Evolutionary conservation across 805 yeast genomes (phyloP), one percentile per base, ranked within the genome.

Genomic region (Myxozyma melibiosi): DNA sequence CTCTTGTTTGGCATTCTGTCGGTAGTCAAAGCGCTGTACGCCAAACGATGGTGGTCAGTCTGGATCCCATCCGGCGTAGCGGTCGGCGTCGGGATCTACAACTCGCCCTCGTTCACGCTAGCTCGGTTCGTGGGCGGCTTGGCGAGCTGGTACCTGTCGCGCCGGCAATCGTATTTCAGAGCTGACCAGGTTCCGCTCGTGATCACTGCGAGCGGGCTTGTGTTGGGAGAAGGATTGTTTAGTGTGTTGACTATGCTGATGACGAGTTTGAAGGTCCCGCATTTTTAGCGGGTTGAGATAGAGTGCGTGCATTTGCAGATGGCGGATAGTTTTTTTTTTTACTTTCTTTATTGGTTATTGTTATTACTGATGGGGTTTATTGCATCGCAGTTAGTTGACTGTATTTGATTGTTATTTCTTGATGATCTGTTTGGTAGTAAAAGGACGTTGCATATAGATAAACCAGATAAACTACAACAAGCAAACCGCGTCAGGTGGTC

Each of bases 41-140:
- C 41, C 8, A 42, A 50, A 34, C 46, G 65, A 22, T 25, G 44
- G 3, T 66, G 63, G 67, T 61, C 67, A 55, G 73, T 78, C 1
- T 88, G 80, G 73, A 73, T 92, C 27, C 99, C 99, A 0, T 85
- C 90, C 22, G 99, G 99, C 11, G 95, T 94, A 27, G 97, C 99
- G 2, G 97, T 91, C 16, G 99, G 99, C 1, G 87, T 92, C 50
- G 98, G 99, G 16, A 90, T 92, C 60, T 94, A 92, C 71, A 94
- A 94, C 70, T 80, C 91, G 0, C 98, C 99, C 2, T 85, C 90
- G 46, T 94, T 92, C 73, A 94, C 98, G 0, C 76, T 92, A 44
- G 98, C 98, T 1, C 78, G 99, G 65, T 92, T 94, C 69, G 60
- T 90, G 22, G 99, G 99, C 8, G 99, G 99, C 81, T 90, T 80